These are phyloP conservation scores for Tinospora cordifolia DNA, from an alignment of 164 flowering plant species.

Conservation along the genomic window DNA sequence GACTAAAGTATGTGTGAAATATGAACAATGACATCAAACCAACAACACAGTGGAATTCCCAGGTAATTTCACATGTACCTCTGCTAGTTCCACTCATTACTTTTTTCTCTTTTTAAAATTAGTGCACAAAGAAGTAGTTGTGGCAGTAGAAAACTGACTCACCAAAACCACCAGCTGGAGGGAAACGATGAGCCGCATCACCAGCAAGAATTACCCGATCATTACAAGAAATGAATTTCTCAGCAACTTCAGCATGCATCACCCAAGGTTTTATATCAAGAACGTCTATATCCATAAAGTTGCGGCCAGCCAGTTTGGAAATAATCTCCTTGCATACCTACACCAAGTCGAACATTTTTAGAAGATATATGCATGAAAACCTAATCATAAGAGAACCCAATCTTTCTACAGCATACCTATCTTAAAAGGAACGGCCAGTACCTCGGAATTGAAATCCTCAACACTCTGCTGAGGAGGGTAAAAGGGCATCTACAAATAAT, in stretches of 20 bases:
- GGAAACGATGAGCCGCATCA: constrained; percentile 98
- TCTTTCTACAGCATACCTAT: constrained; percentile 4
- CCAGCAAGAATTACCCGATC: constrained; percentile 76
- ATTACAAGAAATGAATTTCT: constrained; percentile 47
- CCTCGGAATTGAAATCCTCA: constrained; percentile 69
- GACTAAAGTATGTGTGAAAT: no score
- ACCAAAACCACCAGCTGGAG: constrained; percentile 99
- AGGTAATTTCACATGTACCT: no score
- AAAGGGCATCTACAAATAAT: constrained; percentile 56
- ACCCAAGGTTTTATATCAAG: constrained; percentile 90
- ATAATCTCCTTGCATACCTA: constrained; percentile 79
- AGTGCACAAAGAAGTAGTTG: not conserved
- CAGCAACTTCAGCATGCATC: constrained; percentile 99
- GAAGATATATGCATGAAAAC: not conserved
- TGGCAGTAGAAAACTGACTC: constrained; percentile 19
- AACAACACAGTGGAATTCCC: no score
- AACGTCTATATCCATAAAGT: constrained; percentile 63
- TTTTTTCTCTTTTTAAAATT: not conserved
- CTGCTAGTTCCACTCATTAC: not conserved
- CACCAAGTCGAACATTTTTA: constrained; percentile 22
- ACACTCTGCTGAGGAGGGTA: constrained; percentile 91
- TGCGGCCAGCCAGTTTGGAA: constrained; percentile 63
- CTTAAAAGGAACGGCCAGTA: constrained; percentile 21
- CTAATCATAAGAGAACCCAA: not conserved
- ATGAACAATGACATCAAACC: no score